Conservation (phyloP, 2,329 filamentous ascomycete species). For the Colletotrichum orbiculare region DNA sequence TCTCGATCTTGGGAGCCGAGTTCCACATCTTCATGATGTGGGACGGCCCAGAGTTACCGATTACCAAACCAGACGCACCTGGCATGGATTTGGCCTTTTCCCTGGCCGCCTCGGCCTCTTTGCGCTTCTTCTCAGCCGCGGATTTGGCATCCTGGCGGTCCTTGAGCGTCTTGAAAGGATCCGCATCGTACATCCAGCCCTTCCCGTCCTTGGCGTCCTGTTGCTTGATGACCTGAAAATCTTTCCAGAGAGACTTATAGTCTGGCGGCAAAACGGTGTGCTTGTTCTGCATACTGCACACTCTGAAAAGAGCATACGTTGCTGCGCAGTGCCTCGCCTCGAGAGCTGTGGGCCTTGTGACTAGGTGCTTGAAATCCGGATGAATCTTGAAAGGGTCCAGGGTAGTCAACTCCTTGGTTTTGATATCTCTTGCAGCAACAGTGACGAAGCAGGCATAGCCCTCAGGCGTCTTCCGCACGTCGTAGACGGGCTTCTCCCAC, state of each 20-base stretch:
- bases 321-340: constrained; percentile 95
- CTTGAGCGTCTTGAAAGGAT: constrained; percentile 85
- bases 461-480: constrained; percentile 78
- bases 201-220: constrained; percentile 81
- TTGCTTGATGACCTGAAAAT: constrained; percentile 85
- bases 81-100: constrained; percentile 75
- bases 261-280: constrained; percentile 94
- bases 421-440: constrained; percentile 78
- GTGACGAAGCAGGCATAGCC: constrained; percentile 86
- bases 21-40: constrained; percentile 81
- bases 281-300: constrained; percentile 95
- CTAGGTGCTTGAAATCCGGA: constrained; percentile 78
- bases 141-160: constrained; percentile 84
- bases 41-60: constrained; percentile 57
- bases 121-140: constrained; percentile 81
- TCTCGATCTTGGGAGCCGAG: constrained; percentile 88
- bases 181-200: constrained; percentile 93
- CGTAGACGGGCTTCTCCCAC: constrained; percentile 95
- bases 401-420: constrained; percentile 80
- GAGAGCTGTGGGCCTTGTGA: constrained; percentile 80
- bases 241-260: constrained; percentile 91
- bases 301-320: constrained; percentile 88
- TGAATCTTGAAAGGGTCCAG: constrained; percentile 88
- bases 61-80: constrained; percentile 65
- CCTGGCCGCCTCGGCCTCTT: constrained; percentile 74